These are phyloP conservation scores for Penicillium sp. DNA, from an alignment of 2,329 filamentous ascomycete genomes.

Conservation along the genomic window DNA sequence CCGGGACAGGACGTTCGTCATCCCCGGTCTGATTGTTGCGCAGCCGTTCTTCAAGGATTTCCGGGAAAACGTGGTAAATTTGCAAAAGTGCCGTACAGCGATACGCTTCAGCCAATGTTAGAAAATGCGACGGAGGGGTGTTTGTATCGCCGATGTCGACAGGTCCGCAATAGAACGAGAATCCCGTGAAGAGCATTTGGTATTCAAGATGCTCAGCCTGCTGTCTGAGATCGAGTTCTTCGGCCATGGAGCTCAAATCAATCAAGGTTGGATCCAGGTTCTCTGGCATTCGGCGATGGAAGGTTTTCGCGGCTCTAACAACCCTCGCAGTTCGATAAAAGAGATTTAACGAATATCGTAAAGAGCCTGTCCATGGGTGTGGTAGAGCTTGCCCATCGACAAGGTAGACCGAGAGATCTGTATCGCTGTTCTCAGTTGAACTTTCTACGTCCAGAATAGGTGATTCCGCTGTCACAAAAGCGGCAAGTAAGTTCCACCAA, in stretches of 20 bases:
- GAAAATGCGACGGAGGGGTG: constrained; percentile 24
- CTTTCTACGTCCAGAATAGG: constrained; percentile 19
- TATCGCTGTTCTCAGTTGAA: constrained; percentile 13
- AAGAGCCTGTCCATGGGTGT: constrained; percentile 25
- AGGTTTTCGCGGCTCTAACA: constrained; percentile 17
- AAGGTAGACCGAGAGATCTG: constrained; percentile 21
- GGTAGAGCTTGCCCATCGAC: constrained; percentile 23
- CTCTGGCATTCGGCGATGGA: constrained; percentile 12
- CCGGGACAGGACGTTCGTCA: constrained; percentile 9
- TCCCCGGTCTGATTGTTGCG: constrained; percentile 9
- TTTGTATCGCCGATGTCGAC: constrained; percentile 26
- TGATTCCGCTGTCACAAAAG: constrained; percentile 23
- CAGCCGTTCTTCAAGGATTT: constrained; percentile 20
- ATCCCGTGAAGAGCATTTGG: constrained; percentile 20
- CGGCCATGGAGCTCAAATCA: constrained; percentile 19
- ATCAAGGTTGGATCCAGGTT: constrained; percentile 14
- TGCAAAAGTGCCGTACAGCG: constrained; percentile 23
- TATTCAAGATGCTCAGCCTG: constrained; percentile 22
- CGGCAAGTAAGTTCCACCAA: constrained; percentile 25
- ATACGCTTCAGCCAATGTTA: constrained; percentile 24
- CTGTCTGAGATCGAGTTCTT: constrained; percentile 21
- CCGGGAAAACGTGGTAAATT: constrained; percentile 26
- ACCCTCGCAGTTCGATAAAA: constrained; percentile 23
- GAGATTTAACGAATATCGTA: constrained; percentile 19
- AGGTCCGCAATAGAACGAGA: constrained; percentile 24